These are phyloP conservation scores for Allomyces javanicus DNA, from an alignment of 192 early-diverging fungal species.

Conservation along the genomic window DNA sequence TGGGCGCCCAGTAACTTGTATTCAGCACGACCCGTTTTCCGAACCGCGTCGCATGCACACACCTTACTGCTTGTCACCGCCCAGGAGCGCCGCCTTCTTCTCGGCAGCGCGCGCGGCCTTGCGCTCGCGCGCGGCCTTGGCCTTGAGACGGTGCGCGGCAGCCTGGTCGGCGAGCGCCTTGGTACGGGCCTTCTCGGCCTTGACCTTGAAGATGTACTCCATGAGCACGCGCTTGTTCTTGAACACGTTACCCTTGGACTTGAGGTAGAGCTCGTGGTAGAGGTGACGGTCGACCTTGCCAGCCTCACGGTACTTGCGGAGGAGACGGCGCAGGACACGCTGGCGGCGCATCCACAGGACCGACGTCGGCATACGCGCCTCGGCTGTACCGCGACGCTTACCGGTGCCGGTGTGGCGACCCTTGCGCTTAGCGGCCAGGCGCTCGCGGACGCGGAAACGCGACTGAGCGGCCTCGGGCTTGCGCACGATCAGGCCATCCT, in stretches of 20 bases:
- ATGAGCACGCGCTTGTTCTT: constrained; percentile 99
- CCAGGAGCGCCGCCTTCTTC: constrained; percentile 69
- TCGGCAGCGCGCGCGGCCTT: constrained; percentile 62
- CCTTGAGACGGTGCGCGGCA: constrained; percentile 89
- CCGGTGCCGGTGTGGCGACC: constrained; percentile 90
- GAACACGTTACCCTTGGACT: constrained; percentile 99
- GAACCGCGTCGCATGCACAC: too few species aligned
- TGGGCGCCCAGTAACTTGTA: too few species aligned
- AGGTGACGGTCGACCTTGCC: constrained; percentile 97
- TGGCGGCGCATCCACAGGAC: constrained; percentile 97
- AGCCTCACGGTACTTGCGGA: constrained; percentile 93
- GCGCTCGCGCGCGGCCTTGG: constrained; percentile 87
- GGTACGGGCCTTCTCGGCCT: constrained; percentile 89
- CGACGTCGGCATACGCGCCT: constrained; percentile 89
- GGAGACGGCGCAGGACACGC: constrained; percentile 84
- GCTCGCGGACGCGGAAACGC: constrained; percentile 81
- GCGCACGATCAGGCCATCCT: constrained; percentile 91
- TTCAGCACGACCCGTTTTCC: too few species aligned
- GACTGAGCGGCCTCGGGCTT: constrained; percentile 76
- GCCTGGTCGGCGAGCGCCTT: constrained; percentile 89
- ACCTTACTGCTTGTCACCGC: constrained; percentile 7
- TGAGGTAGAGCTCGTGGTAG: constrained; percentile 93
- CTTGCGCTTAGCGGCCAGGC: constrained; percentile 80
- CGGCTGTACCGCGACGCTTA: constrained; percentile 85
- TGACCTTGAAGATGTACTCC: constrained; percentile 99